A percentile compares a stretch with the other conserved stretches of the same genome.
These are phyloP conservation scores for Dothideomycetes sp. DNA, from an alignment of 2,329 filamentous ascomycete genomes.

Conservation along the genomic window DNA sequence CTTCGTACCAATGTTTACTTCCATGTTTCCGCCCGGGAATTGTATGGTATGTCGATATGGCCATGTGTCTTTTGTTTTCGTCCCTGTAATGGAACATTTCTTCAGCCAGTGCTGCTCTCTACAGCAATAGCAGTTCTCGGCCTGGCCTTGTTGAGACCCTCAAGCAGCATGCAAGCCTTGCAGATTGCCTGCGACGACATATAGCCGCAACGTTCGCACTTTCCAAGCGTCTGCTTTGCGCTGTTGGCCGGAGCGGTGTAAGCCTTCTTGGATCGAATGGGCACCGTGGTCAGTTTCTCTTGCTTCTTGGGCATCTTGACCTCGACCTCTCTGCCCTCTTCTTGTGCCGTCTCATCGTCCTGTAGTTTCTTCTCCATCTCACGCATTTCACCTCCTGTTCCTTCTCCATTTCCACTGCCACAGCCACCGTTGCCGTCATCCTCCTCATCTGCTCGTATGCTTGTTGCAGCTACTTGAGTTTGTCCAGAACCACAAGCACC, in stretches of 20 bases:
- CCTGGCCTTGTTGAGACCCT: slow-evolving; percentile 72
- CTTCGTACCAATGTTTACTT: background rate
- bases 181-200: slow-evolving; percentile 90
- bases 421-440: slow-evolving; percentile 64
- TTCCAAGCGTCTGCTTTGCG: slow-evolving; percentile 62
- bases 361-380: slow-evolving; percentile 67
- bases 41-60: background rate
- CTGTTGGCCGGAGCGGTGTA: slow-evolving; percentile 24
- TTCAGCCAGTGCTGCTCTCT: slow-evolving; percentile 12
- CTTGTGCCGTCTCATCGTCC: slow-evolving; percentile 51
- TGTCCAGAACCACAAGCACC: slow-evolving; percentile 36
- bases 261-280: slow-evolving; percentile 27
- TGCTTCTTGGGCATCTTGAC: slow-evolving; percentile 33
- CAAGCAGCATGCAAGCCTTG: slow-evolving; percentile 84
- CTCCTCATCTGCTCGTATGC: slow-evolving; percentile 31
- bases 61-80: background rate
- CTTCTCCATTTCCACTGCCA: slow-evolving; percentile 58
- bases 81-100: background rate
- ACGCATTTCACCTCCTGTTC: slow-evolving; percentile 67
- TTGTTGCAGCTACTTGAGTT: slow-evolving; percentile 19
- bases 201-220: slow-evolving; percentile 83
- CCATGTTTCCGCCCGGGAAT: background rate
- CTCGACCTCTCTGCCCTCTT: slow-evolving; percentile 53
- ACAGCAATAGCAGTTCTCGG: slow-evolving; percentile 34
- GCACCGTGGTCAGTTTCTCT: slow-evolving; percentile 15